Evolutionary conservation across 257 asterid species (phyloP), one percentile per base, ranked within the genome.

Genomic region (Scutellaria galericulata): DNA sequence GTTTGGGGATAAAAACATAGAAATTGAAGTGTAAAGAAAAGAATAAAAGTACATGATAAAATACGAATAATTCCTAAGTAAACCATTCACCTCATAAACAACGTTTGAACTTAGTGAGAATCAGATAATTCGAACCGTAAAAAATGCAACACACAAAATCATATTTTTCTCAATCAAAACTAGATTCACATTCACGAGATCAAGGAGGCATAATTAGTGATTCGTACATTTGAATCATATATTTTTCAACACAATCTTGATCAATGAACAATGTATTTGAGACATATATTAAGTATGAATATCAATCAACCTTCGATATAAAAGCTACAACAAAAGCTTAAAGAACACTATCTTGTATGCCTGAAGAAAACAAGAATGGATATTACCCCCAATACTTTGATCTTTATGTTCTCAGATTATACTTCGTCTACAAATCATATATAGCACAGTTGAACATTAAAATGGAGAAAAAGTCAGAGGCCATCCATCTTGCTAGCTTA

Each of bases 401-500:
- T 31, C 37, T 31, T 31, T 18, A 51, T 50, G 42, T 37, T 37
- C 51, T 31, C 56, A 18, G 24, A 57, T 31, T 57, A 41, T 27
- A 60, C 53, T 15, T 37, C 45, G 68, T 71, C 66, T 68, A 62
- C 47, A 52, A 41, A 46, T 10, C 58, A 15, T 40, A 64, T 22
- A 45, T 5, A n/a, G 35, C 40, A 12, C 14, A 42, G 31, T 11
- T 3, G 54, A 15, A 31, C 66, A 42, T 44, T 47, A 47, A 37
- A 76, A 50, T 71, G 39, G 57, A 14, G 66, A 66, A 55, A 76
- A 45, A 70, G 18, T 77, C 75, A 50, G 50, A 60, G 51, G 53
- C 56, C 54, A 42, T 56, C 79, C 77, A 58, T 79, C 76, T 69
- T 82, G 77, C 85, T 85, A 71, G 87, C 79, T 68, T 52, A 90